Percentiles rank a stretch among this genome's conserved stretches.
phyloP scores from a whole-genome alignment of 176 grass and related monocot species.

The Stipa capillata region DNA sequence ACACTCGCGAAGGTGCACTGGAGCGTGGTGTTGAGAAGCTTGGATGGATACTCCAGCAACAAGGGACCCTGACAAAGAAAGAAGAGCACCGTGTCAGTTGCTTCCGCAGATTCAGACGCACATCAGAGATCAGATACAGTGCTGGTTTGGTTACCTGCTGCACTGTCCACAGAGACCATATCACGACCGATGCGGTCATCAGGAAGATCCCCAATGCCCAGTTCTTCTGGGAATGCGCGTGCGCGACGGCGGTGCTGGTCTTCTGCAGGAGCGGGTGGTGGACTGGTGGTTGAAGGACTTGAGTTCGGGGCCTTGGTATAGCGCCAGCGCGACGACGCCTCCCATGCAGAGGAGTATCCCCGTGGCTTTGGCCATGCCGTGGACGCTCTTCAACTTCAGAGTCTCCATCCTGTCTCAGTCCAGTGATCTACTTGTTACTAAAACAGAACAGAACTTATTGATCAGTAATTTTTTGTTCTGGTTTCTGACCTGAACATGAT shows the following conservation, averaged over 20 bases:
- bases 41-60: constrained; percentile 58
- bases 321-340: constrained; percentile 51
- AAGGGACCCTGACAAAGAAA: constrained; percentile 26
- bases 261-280: constrained; percentile 37
- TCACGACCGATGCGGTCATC: constrained; percentile 36
- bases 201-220: constrained; percentile 64
- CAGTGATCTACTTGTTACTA: not conserved
- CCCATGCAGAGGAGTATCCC: constrained; percentile 55
- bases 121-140: not conserved
- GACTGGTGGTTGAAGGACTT: constrained; percentile 47
- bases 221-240: not conserved
- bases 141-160: constrained; percentile 22
- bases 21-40: constrained; percentile 63
- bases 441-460: not conserved
- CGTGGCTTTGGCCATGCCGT: constrained; percentile 36
- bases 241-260: not conserved
- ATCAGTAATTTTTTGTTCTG: not conserved
- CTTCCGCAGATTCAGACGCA: not conserved
- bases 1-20: constrained; percentile 50
- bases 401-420: constrained; percentile 52
- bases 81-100: not conserved
- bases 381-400: constrained; percentile 43
- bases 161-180: constrained; percentile 59
- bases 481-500: constrained; percentile 52
- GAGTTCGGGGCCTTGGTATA: constrained; percentile 61